Base-by-base conservation (phyloP, 2,329 filamentous ascomycete genomes). In the Graphiopsis chlorocephala region DNA sequence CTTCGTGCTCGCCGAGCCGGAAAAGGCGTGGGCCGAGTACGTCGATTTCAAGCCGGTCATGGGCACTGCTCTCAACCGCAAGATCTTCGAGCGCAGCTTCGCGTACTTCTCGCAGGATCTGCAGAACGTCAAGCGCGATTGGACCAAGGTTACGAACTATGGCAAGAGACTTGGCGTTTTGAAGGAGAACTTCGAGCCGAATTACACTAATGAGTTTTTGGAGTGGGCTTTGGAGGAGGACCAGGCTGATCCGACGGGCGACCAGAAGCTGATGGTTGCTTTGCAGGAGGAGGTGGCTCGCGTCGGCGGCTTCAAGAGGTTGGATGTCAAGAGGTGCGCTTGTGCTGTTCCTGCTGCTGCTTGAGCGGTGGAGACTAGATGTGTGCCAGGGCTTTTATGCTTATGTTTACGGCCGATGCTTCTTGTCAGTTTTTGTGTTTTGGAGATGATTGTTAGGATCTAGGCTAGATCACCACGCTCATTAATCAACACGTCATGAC, bases 51-150 rank as follows among this genome's bases (percentile, higher is more conserved):
- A 92, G 79, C 87, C 89, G 2, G 82, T 82, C 69, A 90, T 92
- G 87, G 85, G 82, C 50, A 86, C 86, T 0, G 73, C 80, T 1
- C 84, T 92, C 64, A 91, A 92, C 81, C 84, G 86, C 71, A 91
- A 92, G 83, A 92, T 93, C 77, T 92, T 90, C 72, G 89, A 92
- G 83, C 87, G 90, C 66, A 90, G 87, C 71, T 93, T 86, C 72
- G 89, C 90, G 23, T 92, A 92, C 82, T 90, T 92, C 76, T 90
- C 86, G 65, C 83, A 83, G 68, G 89, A 92, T 69, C 74, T 92
- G 68, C 89, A 90, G 84, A 93, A 93, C 69, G 90, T 93, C 6
- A 70, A 77, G 61, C 85, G 90, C 56, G 90, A 93, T 79, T 93
- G 90, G 90, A 78, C 83, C 65, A 92, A 93, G 82, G 90, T 92